These are phyloP conservation scores for Chlorella sp. DNA, from an alignment of 139 green algal species.

Conservation along the genomic window DNA sequence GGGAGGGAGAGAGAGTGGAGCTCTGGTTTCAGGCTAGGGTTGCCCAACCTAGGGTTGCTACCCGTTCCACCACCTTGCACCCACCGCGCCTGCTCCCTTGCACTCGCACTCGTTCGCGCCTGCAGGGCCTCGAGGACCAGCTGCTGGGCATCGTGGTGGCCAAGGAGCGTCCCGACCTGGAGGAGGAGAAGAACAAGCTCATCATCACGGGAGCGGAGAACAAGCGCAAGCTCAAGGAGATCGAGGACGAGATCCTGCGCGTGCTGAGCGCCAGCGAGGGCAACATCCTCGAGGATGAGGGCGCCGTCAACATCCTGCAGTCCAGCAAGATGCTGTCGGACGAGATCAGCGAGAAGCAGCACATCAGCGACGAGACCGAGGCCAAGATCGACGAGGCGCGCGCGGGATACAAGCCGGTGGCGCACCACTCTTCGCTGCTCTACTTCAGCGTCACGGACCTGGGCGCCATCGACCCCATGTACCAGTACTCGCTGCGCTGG, in stretches of 20 bases:
- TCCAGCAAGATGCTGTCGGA: slow-evolving; percentile 44
- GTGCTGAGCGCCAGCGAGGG: slow-evolving; percentile 64
- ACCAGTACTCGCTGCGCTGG: slow-evolving; percentile 55
- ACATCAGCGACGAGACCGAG: slow-evolving; percentile 74
- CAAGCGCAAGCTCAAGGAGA: slow-evolving; percentile 74
- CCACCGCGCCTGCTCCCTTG: too few relatives aligned
- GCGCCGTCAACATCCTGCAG: slow-evolving; percentile 65
- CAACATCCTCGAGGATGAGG: slow-evolving; percentile 83
- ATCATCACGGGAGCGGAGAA: slow-evolving; percentile 70
- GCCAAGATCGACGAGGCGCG: slow-evolving; percentile 69
- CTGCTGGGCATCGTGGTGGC: slow-evolving; percentile 72
- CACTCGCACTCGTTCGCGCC: too few relatives aligned
- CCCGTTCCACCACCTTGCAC: too few relatives aligned
- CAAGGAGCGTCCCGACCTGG: slow-evolving; percentile 64
- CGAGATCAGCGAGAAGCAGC: slow-evolving; percentile 72
- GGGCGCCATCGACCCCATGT: slow-evolving; percentile 66
- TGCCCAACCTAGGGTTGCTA: too few relatives aligned
- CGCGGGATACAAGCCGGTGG: slow-evolving; percentile 65
- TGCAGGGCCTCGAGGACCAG: slow-evolving; percentile 69
- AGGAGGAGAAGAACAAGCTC: slow-evolving; percentile 77
- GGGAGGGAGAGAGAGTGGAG: too few relatives aligned
- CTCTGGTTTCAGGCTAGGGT: too few relatives aligned
- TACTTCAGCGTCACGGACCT: slow-evolving; percentile 61
- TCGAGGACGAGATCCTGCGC: slow-evolving; percentile 79
- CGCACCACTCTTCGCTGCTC: slow-evolving; percentile 52